A percentile compares a stretch with the other conserved stretches of the same genome.
phyloP scores from a whole-genome alignment of 2,329 filamentous ascomycete species.

The Exophiala sideris region DNA sequence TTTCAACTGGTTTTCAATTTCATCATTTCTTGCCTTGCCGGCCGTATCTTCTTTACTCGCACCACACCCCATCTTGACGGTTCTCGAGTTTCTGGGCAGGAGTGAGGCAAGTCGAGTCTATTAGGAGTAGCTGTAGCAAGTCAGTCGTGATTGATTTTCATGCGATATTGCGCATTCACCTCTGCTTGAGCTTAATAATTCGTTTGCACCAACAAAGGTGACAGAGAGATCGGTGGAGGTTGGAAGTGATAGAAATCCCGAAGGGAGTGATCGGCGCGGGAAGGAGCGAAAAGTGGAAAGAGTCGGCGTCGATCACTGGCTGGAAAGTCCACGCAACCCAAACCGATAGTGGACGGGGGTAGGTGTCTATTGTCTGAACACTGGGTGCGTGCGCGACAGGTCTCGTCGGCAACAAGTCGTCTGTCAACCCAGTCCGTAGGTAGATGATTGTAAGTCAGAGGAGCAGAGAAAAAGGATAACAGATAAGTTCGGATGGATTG shows the following conservation, averaged over 20 bases:
- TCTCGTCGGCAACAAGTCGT: background rate
- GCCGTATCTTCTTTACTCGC: constrained; percentile 99
- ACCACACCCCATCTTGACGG: constrained; percentile 92
- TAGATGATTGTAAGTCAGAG: too few relatives aligned
- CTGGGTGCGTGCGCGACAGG: background rate
- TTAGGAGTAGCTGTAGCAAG: background rate
- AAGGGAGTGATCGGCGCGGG: constrained; percentile 15
- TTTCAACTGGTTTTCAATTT: constrained; percentile 99
- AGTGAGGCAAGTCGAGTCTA: background rate
- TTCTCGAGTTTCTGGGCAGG: constrained; percentile 12
- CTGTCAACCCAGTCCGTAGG: too few relatives aligned
- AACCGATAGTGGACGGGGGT: constrained; percentile 5
- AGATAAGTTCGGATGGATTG: too few relatives aligned
- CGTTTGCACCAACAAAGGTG: constrained; percentile 4
- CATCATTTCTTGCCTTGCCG: constrained; percentile 99
- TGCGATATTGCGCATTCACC: constrained; percentile 3
- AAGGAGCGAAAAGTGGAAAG: constrained; percentile 14
- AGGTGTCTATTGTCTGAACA: constrained; percentile 5
- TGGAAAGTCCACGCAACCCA: constrained; percentile 2
- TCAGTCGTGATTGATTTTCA: background rate
- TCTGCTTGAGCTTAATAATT: constrained; percentile 3
- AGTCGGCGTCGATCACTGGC: constrained; percentile 20
- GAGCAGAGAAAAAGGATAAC: too few relatives aligned
- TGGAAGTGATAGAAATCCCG: constrained; percentile 12
- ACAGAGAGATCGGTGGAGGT: constrained; percentile 5